Evolutionary conservation across 164 flowering plant species (phyloP), one percentile per base, ranked within the genome.

Genomic region (Macadamia tetraphylla): DNA sequence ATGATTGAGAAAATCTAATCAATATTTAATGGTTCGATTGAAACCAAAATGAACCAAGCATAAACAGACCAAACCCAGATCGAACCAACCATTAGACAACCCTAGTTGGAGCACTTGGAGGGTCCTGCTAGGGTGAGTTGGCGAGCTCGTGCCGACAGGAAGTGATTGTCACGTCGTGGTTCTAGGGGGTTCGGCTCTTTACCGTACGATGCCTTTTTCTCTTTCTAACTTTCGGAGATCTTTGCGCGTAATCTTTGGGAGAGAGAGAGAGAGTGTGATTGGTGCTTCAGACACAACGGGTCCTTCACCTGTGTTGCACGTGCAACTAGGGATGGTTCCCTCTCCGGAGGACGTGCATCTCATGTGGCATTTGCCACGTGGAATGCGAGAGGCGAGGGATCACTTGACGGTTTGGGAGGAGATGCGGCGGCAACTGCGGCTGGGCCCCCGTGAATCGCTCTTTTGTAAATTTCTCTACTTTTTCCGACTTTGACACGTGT

Each of bases 101-200:
- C 23, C 23, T 23, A 23, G 23, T 23, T 23, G 23, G 23, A 23
- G 23, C 23, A 23, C 23, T 23, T 23, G 48, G 0, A 9, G 48
- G 48, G 48, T 43, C 7, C 1, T 11, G 51, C 9, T 8, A 4
- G 9, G 62, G 62, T 71, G 80, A 65, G 75, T 70, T 70, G 75
- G 72, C 70, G n/a, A 57, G 66, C 73, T 60, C 69, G 76, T 63
- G 78, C 81, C 68, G 63, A 64, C 81, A 72, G 61, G 62, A 74
- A 72, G 75, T 78, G 40, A 23, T 2, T 35, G 40, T 35, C 40
- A 46, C 9, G 51, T 46, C 13, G 51, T 46, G 9, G 23, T 23
- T 23, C 23, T 23, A 23, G 23, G 72, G 81, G 69, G 59, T 7
- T 32, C 23, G 3, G 18, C 14, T 5, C 29, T 23, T 13, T 44